Evolutionary conservation across 805 yeast species (phyloP).

Genomic region (Saturnispora ahearnii): DNA sequence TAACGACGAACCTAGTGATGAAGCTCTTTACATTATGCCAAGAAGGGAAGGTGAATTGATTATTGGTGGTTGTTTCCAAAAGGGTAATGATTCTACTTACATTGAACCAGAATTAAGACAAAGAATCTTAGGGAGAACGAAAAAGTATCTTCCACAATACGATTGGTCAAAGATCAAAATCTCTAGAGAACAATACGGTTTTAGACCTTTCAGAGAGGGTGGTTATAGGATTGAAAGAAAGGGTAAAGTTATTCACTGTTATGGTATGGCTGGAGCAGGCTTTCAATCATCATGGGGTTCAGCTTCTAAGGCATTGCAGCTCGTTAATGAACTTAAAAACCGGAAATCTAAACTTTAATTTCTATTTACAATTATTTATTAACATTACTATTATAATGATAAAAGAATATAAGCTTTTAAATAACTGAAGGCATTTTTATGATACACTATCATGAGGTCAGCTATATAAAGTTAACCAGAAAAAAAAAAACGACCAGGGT

Average conservation of each 20-base stretch:
- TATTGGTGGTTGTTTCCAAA: constrained; percentile 39
- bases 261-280: constrained; percentile 36
- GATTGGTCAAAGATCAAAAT: constrained; percentile 35
- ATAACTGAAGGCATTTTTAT: too few species aligned
- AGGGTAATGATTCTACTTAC: constrained; percentile 15
- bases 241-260: constrained; percentile 44
- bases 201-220: constrained; percentile 56
- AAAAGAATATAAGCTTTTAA: too few species aligned
- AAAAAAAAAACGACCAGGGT: constrained; percentile 37
- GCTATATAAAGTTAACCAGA: background rate
- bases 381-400: too few species aligned
- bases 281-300: constrained; percentile 54
- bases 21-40: constrained; percentile 55
- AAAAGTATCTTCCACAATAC: constrained; percentile 32
- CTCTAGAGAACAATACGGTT: constrained; percentile 47
- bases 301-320: constrained; percentile 34
- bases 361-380: background rate
- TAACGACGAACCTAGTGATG: constrained; percentile 28
- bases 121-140: constrained; percentile 40
- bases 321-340: constrained; percentile 2
- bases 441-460: too few species aligned
- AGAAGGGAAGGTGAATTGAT: constrained; percentile 67
- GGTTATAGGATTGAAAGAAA: constrained; percentile 48
- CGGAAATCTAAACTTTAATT: constrained; percentile 3
- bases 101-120: constrained; percentile 38